Percentiles rank a stretch among this genome's conserved stretches.
Evolutionary conservation across 768 basidiomycete species (phyloP).

Genomic region (Termitomyces sp.): DNA sequence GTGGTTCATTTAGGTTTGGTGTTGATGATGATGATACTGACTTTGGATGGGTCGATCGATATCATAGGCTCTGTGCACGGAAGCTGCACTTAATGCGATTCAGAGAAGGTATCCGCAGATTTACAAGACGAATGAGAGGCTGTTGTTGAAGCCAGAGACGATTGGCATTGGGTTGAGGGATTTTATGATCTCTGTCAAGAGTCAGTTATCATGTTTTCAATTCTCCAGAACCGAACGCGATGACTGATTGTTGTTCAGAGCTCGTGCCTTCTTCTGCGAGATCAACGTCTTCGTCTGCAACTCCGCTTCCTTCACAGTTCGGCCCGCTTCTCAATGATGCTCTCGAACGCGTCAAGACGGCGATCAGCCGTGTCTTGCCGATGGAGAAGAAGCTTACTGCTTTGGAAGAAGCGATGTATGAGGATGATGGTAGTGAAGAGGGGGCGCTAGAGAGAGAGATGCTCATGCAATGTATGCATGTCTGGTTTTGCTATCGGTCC

Average conservation of each 20-base stretch:
- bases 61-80: slow-evolving; percentile 85
- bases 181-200: slow-evolving; percentile 97
- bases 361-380: slow-evolving; percentile 76
- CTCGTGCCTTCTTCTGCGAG: slow-evolving; percentile 93
- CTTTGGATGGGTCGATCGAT: not conserved
- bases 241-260: slow-evolving; percentile 43
- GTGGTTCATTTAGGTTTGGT: slow-evolving; percentile 21
- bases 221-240: not conserved
- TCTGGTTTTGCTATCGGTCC: not conserved
- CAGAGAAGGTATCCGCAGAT: slow-evolving; percentile 97
- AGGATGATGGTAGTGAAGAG: slow-evolving; percentile 71
- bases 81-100: slow-evolving; percentile 94
- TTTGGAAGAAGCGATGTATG: slow-evolving; percentile 93
- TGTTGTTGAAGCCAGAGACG: slow-evolving; percentile 80
- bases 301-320: slow-evolving; percentile 82
- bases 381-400: slow-evolving; percentile 77
- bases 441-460: slow-evolving; percentile 87
- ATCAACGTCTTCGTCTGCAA: slow-evolving; percentile 82
- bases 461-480: slow-evolving; percentile 84
- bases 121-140: slow-evolving; percentile 85
- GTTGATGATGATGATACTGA: not conserved
- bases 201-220: slow-evolving; percentile 35
- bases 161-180: slow-evolving; percentile 85
- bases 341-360: slow-evolving; percentile 67
- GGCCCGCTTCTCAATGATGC: slow-evolving; percentile 68